Evolutionary conservation across 2,329 filamentous ascomycete genomes (phyloP), one percentile per base, ranked within the genome.

Genomic region (Hypoxylon sp.): DNA sequence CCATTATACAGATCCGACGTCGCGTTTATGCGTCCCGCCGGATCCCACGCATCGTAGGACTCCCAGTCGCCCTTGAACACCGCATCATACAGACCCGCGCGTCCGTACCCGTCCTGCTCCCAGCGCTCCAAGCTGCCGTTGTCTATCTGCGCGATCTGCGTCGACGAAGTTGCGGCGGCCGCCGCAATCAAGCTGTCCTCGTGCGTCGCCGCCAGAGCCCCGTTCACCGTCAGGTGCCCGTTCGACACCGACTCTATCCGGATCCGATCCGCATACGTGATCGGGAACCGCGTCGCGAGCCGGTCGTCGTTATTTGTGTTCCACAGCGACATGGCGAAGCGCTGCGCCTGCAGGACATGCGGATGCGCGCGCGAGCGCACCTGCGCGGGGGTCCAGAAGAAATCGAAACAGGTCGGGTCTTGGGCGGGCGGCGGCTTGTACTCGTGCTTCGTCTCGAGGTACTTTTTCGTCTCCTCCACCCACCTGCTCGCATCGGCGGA

Each of bases 361-460:
- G 89, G 87, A 71, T 93, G 88, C 0, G 88, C 87, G 23, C 90
- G 86, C n/a, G 89, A 88, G 72, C 87, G 85, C 60, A 90, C 85
- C 79, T 93, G 90, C 0, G 89, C 86, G 0, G 89, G 89, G 4
- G 90, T 90, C 90, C 90, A 92, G 80, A 91, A 92, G 73, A 92
- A 86, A 78, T 92, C 90, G 78, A 90, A 92, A 56, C 91, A 91
- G 1, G 90, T 88, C 4, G 90, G 90, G 43, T 90, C 87, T 71
- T 89, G 86, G 0, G 84, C 82, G 0, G 86, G 85, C 28, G 89
- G 89, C 51, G 84, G 85, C 76, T 82, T 85, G 73, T 83, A 82
- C 63, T 81, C 77, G 66, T 82, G 79, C 72, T 82, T 80, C 19
- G 82, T 83, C 56, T 83, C 80, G 46, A 89, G 83, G 75, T 92